Conservation (phyloP, 345 rosid species). For the Draba incana region DNA sequence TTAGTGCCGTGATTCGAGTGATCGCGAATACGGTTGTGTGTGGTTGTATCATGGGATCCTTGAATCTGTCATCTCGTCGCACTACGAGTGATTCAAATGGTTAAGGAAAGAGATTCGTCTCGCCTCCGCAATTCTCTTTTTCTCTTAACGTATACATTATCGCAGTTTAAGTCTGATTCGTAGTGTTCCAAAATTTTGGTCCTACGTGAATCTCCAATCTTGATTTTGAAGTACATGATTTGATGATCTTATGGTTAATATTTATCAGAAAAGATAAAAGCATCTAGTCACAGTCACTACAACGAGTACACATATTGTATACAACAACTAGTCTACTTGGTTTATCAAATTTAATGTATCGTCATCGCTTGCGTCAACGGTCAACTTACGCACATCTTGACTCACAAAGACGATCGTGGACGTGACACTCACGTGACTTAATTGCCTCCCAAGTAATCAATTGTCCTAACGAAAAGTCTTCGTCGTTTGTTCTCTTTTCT, state of each 20-base stretch:
- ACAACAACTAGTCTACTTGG: conserved; percentile 8
- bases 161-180: too few relatives aligned
- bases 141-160: too few relatives aligned
- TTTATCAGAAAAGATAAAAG: not conserved
- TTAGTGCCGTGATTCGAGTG: too few relatives aligned
- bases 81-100: too few relatives aligned
- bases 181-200: too few relatives aligned
- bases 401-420: conserved; percentile 7
- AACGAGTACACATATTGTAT: conserved; percentile 3
- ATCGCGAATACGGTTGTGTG: too few relatives aligned
- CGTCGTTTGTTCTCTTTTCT: conserved; percentile 7
- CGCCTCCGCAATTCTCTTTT: too few relatives aligned
- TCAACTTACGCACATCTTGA: conserved; percentile 35
- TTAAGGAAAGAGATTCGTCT: too few relatives aligned
- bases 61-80: too few relatives aligned
- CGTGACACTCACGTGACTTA: conserved; percentile 21
- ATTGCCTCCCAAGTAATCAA: conserved; percentile 34
- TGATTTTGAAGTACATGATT: not conserved
- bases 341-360: conserved; percentile 9
- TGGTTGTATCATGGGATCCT: too few relatives aligned
- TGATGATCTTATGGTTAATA: not conserved
- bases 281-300: not conserved
- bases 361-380: conserved; percentile 39
- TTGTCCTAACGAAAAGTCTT: conserved; percentile 33
- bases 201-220: too few relatives aligned